Percentiles rank a stretch among this genome's conserved stretches.
These are phyloP conservation scores for Ceratobasidium sp. DNA, from an alignment of 1,284 basidiomycete species.

Conservation along the genomic window DNA sequence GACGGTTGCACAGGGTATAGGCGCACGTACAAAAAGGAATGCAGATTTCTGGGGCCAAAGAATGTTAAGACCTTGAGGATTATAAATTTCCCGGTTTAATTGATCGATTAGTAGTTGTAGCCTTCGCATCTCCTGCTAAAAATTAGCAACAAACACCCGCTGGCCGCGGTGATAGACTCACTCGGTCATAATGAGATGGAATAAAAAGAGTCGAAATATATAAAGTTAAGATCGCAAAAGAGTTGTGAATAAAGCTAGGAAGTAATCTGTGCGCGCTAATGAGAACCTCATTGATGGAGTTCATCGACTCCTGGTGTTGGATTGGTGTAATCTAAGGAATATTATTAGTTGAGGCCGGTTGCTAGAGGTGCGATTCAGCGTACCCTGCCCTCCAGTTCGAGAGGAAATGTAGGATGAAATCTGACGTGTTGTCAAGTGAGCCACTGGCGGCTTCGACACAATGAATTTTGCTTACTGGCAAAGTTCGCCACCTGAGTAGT, in stretches of 20 bases:
- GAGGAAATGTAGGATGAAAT: slow-evolving; percentile 81
- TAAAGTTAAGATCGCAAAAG: slow-evolving; percentile 77
- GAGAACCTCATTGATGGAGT: slow-evolving; percentile 83
- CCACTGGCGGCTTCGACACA: not conserved
- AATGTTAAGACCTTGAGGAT: slow-evolving; percentile 84
- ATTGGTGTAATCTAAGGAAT: slow-evolving; percentile 78
- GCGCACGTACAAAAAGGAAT: slow-evolving; percentile 82
- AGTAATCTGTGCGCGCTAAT: slow-evolving; percentile 81
- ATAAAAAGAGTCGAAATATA: slow-evolving; percentile 77
- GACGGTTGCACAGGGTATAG: not conserved
- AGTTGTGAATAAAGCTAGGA: slow-evolving; percentile 75
- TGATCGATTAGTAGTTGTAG: slow-evolving; percentile 71
- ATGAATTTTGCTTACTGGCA: slow-evolving; percentile 63
- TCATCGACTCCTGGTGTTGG: slow-evolving; percentile 86
- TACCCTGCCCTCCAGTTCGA: slow-evolving; percentile 87
- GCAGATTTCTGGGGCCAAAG: slow-evolving; percentile 83
- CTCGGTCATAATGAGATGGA: slow-evolving; percentile 81
- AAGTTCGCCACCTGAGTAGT: slow-evolving; percentile 84
- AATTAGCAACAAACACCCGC: not conserved
- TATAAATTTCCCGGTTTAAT: slow-evolving; percentile 77
- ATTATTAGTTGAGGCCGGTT: not conserved
- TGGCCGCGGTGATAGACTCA: slow-evolving; percentile 55
- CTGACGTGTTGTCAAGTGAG: slow-evolving; percentile 35
- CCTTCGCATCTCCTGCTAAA: slow-evolving; percentile 78
- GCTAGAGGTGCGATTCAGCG: not conserved